Evolutionary conservation across 2,329 filamentous ascomycete genomes (phyloP).

Genomic region (Ambrosiella beaveri): DNA sequence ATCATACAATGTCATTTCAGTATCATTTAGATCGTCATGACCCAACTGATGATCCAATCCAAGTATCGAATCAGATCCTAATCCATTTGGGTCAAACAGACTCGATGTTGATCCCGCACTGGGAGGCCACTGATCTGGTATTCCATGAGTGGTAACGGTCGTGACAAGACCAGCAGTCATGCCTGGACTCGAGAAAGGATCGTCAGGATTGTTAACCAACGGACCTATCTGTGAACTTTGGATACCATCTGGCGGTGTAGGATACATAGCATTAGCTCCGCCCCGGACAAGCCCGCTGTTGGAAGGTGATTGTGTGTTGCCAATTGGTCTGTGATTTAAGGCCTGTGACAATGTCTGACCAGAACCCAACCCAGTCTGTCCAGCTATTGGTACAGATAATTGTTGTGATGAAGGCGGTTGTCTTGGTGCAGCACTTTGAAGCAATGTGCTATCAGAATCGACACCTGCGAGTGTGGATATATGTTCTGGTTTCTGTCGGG

Average conservation of each 20-base stretch:
- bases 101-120: conserved; percentile 24
- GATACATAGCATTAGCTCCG: conserved; percentile 43
- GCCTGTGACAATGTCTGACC: neutral
- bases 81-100: conserved; percentile 1
- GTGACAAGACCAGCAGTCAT: neutral
- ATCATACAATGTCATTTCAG: conserved; percentile 70
- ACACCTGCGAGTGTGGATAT: conserved; percentile 17
- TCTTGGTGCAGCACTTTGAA: neutral
- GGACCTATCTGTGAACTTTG: conserved; percentile 23
- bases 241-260: conserved; percentile 52
- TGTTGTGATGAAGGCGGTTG: neutral
- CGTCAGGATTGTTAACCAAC: conserved; percentile 26
- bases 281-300: conserved; percentile 28
- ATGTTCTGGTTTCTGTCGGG: conserved; percentile 34
- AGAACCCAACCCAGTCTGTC: neutral
- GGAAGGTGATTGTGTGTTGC: conserved; percentile 29
- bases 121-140: conserved; percentile 19
- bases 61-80: neutral
- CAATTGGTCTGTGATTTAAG: neutral
- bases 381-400: neutral
- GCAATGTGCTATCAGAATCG: neutral
- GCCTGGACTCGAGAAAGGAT: conserved; percentile 34
- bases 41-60: conserved; percentile 29
- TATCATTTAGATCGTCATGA: conserved; percentile 62
- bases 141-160: conserved; percentile 6